Base-by-base conservation (phyloP, 2,329 filamentous ascomycete genomes). In the Graphiopsis chlorocephala region DNA sequence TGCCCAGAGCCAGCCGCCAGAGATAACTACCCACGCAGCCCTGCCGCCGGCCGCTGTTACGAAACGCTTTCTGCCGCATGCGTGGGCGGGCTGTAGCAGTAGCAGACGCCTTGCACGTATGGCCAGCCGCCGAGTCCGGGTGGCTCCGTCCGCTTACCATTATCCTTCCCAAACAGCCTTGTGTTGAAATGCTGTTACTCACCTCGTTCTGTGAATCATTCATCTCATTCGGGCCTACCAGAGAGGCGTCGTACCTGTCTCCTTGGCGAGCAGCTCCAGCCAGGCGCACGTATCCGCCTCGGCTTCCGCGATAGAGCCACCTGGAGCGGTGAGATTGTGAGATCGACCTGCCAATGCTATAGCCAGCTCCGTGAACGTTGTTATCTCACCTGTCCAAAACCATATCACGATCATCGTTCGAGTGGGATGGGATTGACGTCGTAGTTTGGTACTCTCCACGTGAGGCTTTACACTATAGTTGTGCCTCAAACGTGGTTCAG, bases 291-390 rank as follows among this genome's bases (percentile, higher is more conserved):
- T 29, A 31, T 31, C 50, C 50, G 50, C 50, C 50, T 20, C 26
- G 31, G 53, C 53, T 56, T 56, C 53, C 53, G 53, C 53, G 31
- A 56, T 56, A 56, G 53, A 35, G 28, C 53, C 53, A 56, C 28
- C n/a, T 15, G n/a, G 31, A 56, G 53, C 53, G 53, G 53, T 56
- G 53, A 35, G 53, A 56, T 56, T 20, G 53, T 56, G 53, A 35
- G 53, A 56, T 56, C 31, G 23, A 14, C 53, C 38, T 45, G 38
- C 38, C 38, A 45, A 45, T 35, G 31, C 53, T 33, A 38, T 20
- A 56, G 53, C 52, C 31, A 10, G 10, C 29, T n/a, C 10, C 20
- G 23, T 48, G 45, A 20, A 55, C 53, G 31, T 23, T 38, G 28
- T 56, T 56, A 56, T 56, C 53, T 38, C 31, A 56, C 23, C 53